phyloP scores from a whole-genome alignment of 148 eudicot genomes.

The Vaccinium darrowii region DNA sequence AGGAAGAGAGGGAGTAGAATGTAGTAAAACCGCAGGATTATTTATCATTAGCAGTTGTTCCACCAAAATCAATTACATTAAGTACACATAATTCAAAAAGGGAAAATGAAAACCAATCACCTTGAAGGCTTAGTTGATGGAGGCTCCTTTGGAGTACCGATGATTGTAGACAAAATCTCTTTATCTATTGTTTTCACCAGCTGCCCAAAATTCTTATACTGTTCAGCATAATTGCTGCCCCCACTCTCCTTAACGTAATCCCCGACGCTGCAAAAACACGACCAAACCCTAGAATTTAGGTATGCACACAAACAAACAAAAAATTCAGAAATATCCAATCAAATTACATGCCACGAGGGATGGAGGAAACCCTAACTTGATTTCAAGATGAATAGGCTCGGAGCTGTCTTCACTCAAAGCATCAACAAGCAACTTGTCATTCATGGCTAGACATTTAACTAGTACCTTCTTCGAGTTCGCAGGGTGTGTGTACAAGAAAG shows the following conservation, averaged over 20 bases:
- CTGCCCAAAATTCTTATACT: conserved; percentile 71
- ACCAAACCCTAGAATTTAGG: not conserved
- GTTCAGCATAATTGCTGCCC: conserved; percentile 49
- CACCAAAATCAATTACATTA: not conserved
- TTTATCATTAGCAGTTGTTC: not conserved
- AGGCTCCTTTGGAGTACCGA: conserved; percentile 31
- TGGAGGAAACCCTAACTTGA: conserved; percentile 40
- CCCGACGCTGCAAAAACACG: conserved; percentile 45
- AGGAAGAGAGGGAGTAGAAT: not conserved
- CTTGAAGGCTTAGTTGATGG: conserved; percentile 27
- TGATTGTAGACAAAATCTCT: conserved; percentile 46
- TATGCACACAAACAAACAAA: not conserved
- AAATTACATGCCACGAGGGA: not conserved
- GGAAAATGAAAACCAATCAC: conserved; percentile 16
- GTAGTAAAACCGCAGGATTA: not conserved
- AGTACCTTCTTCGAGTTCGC: conserved; percentile 62
- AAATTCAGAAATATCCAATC: not conserved
- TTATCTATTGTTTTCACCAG: conserved; percentile 52
- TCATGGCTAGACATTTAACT: conserved; percentile 74
- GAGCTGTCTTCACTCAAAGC: conserved; percentile 52
- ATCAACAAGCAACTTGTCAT: conserved; percentile 69
- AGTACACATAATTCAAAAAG: not conserved
- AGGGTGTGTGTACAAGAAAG: conserved; percentile 66
- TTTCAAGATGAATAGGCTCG: conserved; percentile 61
- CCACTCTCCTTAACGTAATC: conserved; percentile 51